These are phyloP conservation scores for Trichosanthes truncata DNA, from an alignment of 306 rosid species.

Conservation along the genomic window DNA sequence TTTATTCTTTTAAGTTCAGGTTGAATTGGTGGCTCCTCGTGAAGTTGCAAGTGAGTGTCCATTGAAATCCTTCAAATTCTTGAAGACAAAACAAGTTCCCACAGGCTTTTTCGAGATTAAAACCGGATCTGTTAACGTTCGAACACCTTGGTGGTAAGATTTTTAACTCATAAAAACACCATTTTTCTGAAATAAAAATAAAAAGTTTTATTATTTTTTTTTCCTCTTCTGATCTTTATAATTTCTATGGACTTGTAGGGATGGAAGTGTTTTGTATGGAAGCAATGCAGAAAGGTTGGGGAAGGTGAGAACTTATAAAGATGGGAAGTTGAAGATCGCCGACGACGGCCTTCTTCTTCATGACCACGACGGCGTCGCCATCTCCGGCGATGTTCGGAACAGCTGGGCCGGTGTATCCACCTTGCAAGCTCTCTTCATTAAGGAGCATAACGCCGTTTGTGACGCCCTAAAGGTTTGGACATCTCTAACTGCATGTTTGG, in stretches of 20 bases:
- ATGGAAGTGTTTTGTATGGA: constrained; percentile 69
- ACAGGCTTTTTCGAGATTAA: constrained; percentile 24
- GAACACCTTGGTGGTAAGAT: constrained; percentile 84
- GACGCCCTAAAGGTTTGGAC: constrained; percentile 42
- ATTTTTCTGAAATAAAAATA: neutral
- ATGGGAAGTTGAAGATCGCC: constrained; percentile 52
- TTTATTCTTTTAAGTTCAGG: constrained; percentile 11
- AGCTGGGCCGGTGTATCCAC: constrained; percentile 63
- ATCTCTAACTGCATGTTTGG: neutral
- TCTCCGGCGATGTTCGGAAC: constrained; percentile 67
- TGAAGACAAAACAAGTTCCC: constrained; percentile 37
- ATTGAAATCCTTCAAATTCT: constrained; percentile 51
- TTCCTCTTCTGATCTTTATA: neutral
- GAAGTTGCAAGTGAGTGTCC: constrained; percentile 48
- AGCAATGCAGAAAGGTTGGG: constrained; percentile 33
- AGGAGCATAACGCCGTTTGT: constrained; percentile 62
- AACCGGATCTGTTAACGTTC: constrained; percentile 31
- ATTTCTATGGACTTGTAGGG: constrained; percentile 22
- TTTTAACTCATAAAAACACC: neutral
- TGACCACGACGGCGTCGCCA: constrained; percentile 46
- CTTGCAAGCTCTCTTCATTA: constrained; percentile 53
- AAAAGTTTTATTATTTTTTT: neutral
- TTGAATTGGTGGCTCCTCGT: constrained; percentile 39
- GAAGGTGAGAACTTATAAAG: constrained; percentile 54
- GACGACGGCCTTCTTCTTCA: constrained; percentile 53